A percentile compares a stretch with the other conserved stretches of the same genome.
These are phyloP conservation scores for Tuctoria greenei DNA, from an alignment of 176 grass and related monocot species.

Conservation along the genomic window DNA sequence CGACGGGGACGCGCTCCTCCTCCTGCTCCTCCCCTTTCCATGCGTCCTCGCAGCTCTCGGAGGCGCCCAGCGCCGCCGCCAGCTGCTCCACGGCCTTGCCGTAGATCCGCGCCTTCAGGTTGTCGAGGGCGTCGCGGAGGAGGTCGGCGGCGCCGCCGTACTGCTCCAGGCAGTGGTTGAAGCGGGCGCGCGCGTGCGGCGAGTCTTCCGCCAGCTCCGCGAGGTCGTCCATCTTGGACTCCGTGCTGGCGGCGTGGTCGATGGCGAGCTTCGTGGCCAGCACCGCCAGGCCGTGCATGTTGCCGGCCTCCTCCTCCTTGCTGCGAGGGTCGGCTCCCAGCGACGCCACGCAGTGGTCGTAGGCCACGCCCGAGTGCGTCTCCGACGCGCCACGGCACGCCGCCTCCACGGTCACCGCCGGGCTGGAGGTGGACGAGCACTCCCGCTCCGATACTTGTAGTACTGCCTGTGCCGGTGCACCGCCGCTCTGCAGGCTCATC, in stretches of 20 bases:
- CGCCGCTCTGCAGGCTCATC: background rate
- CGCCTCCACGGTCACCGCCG: conserved; percentile 39
- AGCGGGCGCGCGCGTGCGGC: conserved; percentile 7
- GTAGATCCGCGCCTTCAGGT: conserved; percentile 49
- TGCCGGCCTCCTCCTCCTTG: conserved; percentile 3
- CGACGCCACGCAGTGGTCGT: conserved; percentile 52
- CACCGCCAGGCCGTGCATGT: conserved; percentile 37
- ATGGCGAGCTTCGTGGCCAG: conserved; percentile 48
- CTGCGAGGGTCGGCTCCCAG: conserved; percentile 24
- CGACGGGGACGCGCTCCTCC: conserved; percentile 5
- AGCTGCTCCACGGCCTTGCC: conserved; percentile 50
- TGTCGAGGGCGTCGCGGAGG: conserved; percentile 60
- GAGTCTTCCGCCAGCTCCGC: conserved; percentile 25
- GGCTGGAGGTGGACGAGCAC: conserved; percentile 31
- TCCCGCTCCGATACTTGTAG: background rate
- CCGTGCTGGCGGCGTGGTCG: conserved; percentile 54
- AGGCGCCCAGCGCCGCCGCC: conserved; percentile 39
- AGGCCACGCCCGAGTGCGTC: conserved; percentile 36
- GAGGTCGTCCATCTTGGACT: conserved; percentile 51
- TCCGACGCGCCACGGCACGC: conserved; percentile 50
- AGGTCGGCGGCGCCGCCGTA: conserved; percentile 54
- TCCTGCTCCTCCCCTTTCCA: conserved; percentile 4
- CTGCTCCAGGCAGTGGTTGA: conserved; percentile 51
- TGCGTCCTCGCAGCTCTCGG: conserved; percentile 57
- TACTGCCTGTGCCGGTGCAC: background rate